Percentiles rank a stretch among this genome's conserved stretches.
phyloP scores from a whole-genome alignment of 345 rosid genomes.

The Salix purpurea region DNA sequence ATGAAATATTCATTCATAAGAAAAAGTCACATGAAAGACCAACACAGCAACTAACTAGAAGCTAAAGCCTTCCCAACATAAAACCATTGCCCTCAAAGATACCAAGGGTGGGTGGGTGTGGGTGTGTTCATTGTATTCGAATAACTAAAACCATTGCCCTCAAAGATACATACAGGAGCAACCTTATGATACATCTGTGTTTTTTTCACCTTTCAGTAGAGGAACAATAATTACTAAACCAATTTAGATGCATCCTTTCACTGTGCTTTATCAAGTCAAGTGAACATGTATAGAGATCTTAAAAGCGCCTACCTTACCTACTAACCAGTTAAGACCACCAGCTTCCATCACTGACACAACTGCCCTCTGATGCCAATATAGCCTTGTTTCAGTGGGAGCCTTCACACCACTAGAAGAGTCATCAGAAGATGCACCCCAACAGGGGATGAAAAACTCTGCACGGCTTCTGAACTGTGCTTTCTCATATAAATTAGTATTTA shows the following conservation, averaged over 20 bases:
- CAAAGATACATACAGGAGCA: background rate
- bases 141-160: background rate
- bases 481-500: slow-evolving; percentile 31
- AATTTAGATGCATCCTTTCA: background rate
- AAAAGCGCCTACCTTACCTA: slow-evolving; percentile 77
- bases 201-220: background rate
- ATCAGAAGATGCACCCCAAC: slow-evolving; percentile 17
- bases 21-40: background rate
- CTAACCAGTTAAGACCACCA: slow-evolving; percentile 83
- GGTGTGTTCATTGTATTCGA: background rate
- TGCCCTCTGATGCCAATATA: slow-evolving; percentile 61
- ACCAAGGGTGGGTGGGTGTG: background rate
- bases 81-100: no score
- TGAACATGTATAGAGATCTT: slow-evolving; percentile 16
- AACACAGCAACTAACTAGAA: background rate
- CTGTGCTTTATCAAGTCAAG: slow-evolving; percentile 1
- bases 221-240: background rate
- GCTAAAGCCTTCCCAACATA: background rate
- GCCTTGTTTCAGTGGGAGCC: slow-evolving; percentile 34
- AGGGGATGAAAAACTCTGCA: slow-evolving; percentile 22
- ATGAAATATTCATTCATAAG: no score
- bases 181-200: background rate
- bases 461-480: slow-evolving; percentile 31
- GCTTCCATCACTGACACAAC: slow-evolving; percentile 76
- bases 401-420: slow-evolving; percentile 29